Evolutionary conservation across 345 rosid genomes (phyloP).

Genomic region (Dipteronia sinensis): DNA sequence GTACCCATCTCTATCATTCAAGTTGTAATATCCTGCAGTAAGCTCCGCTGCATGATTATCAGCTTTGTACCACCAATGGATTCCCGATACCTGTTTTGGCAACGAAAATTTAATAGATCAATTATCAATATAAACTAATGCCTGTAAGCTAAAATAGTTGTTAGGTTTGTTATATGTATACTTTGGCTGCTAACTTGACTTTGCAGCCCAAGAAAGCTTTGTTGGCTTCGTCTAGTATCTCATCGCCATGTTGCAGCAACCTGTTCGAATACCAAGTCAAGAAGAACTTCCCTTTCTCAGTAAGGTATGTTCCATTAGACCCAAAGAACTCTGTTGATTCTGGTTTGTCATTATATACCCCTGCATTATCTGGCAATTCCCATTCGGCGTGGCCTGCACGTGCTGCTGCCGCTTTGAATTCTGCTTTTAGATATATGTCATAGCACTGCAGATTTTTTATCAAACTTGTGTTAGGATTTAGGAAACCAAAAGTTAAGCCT

Average conservation of each 20-base stretch:
- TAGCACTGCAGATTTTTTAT: constrained; percentile 51
- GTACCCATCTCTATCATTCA: constrained; percentile 72
- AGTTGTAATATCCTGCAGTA: constrained; percentile 78
- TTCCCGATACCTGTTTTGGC: constrained; percentile 67
- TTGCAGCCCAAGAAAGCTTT: constrained; percentile 63
- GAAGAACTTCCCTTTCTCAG: constrained; percentile 70
- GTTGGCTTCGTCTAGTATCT: constrained; percentile 79
- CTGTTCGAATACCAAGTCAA: constrained; percentile 78
- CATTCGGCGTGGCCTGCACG: constrained; percentile 76
- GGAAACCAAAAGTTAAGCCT: background rate
- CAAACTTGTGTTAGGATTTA: constrained; percentile 8
- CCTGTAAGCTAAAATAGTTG: background rate
- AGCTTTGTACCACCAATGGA: constrained; percentile 86
- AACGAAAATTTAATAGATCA: background rate
- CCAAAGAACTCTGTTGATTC: constrained; percentile 64
- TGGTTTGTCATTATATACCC: constrained; percentile 62
- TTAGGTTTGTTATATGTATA: constrained; percentile 24
- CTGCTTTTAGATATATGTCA: constrained; percentile 63
- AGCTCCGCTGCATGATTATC: constrained; percentile 86
- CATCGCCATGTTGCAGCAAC: constrained; percentile 72
- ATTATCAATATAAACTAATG: constrained; percentile 1
- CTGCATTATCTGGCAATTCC: constrained; percentile 78
- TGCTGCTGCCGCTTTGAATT: constrained; percentile 63
- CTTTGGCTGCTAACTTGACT: constrained; percentile 85
- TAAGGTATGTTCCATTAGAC: constrained; percentile 57